phyloP scores from a whole-genome alignment of 116 monocot genomes.

The Cymodocea nodosa region DNA sequence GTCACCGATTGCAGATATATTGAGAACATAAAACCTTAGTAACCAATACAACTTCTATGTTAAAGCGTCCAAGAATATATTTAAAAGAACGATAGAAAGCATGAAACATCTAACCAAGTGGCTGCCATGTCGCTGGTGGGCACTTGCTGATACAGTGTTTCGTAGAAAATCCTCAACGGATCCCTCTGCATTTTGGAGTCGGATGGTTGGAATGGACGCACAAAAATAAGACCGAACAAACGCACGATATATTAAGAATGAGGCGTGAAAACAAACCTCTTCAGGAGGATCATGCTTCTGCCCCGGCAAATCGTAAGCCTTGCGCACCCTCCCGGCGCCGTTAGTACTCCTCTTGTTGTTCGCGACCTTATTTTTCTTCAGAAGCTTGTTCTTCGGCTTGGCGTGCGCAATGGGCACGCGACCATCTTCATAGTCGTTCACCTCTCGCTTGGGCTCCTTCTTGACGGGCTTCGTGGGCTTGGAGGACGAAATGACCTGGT shows the following conservation, averaged over 20 bases:
- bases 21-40: too few relatives aligned
- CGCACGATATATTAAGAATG: not conserved
- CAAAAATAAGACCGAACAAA: not conserved
- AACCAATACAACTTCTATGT: too few relatives aligned
- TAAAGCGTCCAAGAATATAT: too few relatives aligned
- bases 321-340: constrained; percentile 29
- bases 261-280: constrained; percentile 27
- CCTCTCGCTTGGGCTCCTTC: constrained; percentile 26
- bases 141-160: constrained; percentile 57
- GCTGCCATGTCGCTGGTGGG: constrained; percentile 87
- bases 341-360: constrained; percentile 8
- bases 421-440: constrained; percentile 15
- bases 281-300: constrained; percentile 86
- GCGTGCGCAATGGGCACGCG: constrained; percentile 1
- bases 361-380: constrained; percentile 16
- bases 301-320: constrained; percentile 68
- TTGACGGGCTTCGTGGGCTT: not conserved
- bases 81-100: too few relatives aligned
- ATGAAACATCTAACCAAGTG: constrained; percentile 36
- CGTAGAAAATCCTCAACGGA: constrained; percentile 86
- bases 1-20: too few relatives aligned
- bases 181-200: constrained; percentile 48
- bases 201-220: too few relatives aligned
- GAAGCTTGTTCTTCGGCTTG: constrained; percentile 10
- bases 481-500: not conserved